Evolutionary conservation across 2,329 filamentous ascomycete genomes (phyloP).

Genomic region (Phyllosticta paracitricarpa): DNA sequence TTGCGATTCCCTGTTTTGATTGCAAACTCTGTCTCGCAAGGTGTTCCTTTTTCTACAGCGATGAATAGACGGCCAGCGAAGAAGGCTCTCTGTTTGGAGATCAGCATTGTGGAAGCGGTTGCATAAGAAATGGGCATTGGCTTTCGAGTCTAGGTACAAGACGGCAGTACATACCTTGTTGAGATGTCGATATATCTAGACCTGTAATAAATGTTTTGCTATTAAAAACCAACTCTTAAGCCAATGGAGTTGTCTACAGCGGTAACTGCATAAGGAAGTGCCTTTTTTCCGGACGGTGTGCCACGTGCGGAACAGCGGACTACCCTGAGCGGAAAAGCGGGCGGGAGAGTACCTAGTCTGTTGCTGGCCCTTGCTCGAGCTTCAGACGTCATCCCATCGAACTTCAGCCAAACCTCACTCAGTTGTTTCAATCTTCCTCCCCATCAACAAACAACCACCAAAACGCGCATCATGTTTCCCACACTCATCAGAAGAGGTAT

Average conservation of each 20-base stretch:
- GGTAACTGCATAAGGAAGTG: no score
- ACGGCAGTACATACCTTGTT: not conserved
- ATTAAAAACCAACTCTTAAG: no score
- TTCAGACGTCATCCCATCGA: slow-evolving; percentile 9
- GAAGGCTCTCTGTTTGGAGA: not conserved
- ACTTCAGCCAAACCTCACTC: not conserved
- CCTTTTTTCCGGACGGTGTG: not conserved
- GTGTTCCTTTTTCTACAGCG: not conserved
- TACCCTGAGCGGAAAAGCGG: not conserved
- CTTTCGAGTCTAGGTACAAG: not conserved
- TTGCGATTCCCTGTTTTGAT: not conserved
- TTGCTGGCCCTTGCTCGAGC: slow-evolving; percentile 4
- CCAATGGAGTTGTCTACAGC: no score
- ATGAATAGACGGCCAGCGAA: not conserved
- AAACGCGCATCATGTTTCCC: not conserved
- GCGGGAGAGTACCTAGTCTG: not conserved
- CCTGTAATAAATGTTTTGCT: not conserved
- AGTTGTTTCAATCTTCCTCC: not conserved
- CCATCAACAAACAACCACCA: not conserved
- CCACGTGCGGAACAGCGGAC: not conserved
- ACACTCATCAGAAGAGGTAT: slow-evolving; percentile 6
- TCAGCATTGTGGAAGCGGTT: not conserved
- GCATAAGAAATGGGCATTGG: not conserved
- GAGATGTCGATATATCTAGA: not conserved
- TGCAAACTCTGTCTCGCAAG: not conserved